A percentile compares a stretch with the other conserved stretches of the same genome.
Conservation (phyloP, 208 protist genomes). For the Ichthyophonus hoferi region DNA sequence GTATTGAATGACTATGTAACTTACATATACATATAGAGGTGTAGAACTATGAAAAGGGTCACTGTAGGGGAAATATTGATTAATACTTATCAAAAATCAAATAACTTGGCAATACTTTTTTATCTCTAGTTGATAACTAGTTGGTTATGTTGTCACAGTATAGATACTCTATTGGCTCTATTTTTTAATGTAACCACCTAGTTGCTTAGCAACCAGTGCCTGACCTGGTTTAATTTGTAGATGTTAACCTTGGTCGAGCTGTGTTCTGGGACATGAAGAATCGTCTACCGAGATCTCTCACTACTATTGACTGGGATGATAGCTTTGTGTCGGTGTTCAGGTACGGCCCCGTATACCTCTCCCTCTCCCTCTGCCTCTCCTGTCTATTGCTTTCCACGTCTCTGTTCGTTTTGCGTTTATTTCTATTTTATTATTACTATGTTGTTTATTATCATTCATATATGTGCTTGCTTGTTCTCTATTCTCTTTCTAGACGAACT, state of each 20-base stretch:
- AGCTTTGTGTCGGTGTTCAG: slow-evolving; percentile 85
- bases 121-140: too few relatives aligned
- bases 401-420: not conserved
- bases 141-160: too few relatives aligned
- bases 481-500: not conserved
- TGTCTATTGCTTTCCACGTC: not conserved
- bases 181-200: too few relatives aligned
- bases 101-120: too few relatives aligned
- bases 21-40: too few relatives aligned
- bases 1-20: too few relatives aligned
- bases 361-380: not conserved
- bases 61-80: too few relatives aligned
- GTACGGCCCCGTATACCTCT: not conserved
- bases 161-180: too few relatives aligned
- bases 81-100: too few relatives aligned
- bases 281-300: slow-evolving; percentile 89
- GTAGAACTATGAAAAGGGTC: too few relatives aligned
- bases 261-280: slow-evolving; percentile 99
- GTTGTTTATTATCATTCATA: not conserved
- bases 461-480: not conserved
- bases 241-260: slow-evolving; percentile 98
- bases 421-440: not conserved
- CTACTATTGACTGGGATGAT: slow-evolving; percentile 32
- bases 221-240: too few relatives aligned
- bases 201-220: too few relatives aligned